These are phyloP conservation scores for Lodderomyces elongisporus DNA, from an alignment of 1,139 yeast genomes.

Conservation along the genomic window DNA sequence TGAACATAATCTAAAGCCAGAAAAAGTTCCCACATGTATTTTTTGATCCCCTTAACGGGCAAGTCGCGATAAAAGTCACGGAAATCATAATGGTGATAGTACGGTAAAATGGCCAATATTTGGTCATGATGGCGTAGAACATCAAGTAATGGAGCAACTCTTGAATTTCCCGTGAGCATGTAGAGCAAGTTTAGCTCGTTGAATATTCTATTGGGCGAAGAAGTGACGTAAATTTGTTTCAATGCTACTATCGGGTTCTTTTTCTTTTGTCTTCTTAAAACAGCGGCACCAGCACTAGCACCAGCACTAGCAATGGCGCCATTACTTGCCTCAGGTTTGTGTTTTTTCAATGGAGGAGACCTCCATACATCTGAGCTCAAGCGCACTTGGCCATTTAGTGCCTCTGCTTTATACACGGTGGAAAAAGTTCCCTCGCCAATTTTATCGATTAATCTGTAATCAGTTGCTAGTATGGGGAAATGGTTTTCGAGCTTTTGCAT, in stretches of 20 bases:
- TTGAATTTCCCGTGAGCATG: conserved; percentile 59
- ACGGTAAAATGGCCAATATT: conserved; percentile 88
- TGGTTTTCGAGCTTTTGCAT: conserved; percentile 57
- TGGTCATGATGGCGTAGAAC: conserved; percentile 87
- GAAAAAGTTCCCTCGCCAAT: conserved; percentile 96
- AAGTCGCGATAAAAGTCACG: conserved; percentile 79
- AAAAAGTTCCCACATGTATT: conserved; percentile 74
- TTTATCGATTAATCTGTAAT: conserved; percentile 69
- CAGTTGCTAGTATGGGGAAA: conserved; percentile 56
- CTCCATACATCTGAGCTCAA: conserved; percentile 41
- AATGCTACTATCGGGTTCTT: conserved; percentile 73
- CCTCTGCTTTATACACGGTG: conserved; percentile 84
- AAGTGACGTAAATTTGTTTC: conserved; percentile 90
- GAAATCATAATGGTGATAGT: conserved; percentile 86
- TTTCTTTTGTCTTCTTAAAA: conserved; percentile 9
- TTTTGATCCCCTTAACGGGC: conserved; percentile 73
- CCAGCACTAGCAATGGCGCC: too few species aligned
- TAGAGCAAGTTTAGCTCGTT: conserved; percentile 80
- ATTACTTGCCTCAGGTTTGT: conserved; percentile 5
- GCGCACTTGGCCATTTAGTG: conserved; percentile 43
- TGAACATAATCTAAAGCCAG: conserved; percentile 76
- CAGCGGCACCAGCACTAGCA: background rate
- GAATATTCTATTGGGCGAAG: conserved; percentile 85
- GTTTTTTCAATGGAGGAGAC: conserved; percentile 39
- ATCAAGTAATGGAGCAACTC: conserved; percentile 85